These are phyloP conservation scores for Emmonsia crescens DNA, from an alignment of 2,329 filamentous ascomycete species.

Conservation along the genomic window DNA sequence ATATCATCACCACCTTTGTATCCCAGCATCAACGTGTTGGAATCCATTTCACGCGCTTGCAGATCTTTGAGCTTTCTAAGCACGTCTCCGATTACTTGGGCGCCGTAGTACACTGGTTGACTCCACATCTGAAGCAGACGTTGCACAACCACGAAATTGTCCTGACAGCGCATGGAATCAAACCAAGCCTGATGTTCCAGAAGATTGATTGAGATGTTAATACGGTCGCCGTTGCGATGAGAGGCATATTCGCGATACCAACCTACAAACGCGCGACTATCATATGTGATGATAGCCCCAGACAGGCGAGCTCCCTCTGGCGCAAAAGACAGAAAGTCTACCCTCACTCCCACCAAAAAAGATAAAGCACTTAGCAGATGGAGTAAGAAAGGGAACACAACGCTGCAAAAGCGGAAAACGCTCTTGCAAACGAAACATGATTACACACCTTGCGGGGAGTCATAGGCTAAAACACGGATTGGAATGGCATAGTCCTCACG, in stretches of 20 bases:
- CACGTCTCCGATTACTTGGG: conserved; percentile 1
- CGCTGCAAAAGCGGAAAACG: not conserved
- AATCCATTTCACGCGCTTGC: not conserved
- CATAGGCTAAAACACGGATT: not conserved
- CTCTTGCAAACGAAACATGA: not conserved
- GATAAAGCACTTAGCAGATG: not conserved
- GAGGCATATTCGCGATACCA: conserved; percentile 7
- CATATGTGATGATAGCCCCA: conserved; percentile 5
- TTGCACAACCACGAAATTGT: conserved; percentile 4
- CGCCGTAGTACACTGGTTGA: not conserved
- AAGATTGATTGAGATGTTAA: conserved; percentile 1
- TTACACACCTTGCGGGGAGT: not conserved
- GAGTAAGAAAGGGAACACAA: not conserved
- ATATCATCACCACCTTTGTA: not conserved
- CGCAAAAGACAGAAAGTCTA: conserved; percentile 2
- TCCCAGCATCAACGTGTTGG: not conserved
- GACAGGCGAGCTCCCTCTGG: conserved; percentile 2
- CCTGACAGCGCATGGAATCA: conserved; percentile 1
- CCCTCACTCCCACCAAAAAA: not conserved
- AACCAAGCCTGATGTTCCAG: conserved; percentile 1
- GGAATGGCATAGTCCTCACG: not conserved
- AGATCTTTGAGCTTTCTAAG: not conserved
- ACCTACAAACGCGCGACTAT: conserved; percentile 2
- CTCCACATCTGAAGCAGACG: conserved; percentile 5
- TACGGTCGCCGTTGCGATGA: conserved; percentile 1